Evolutionary conservation across 257 asterid species (phyloP).

Genomic region (Nemophila menziesii): DNA sequence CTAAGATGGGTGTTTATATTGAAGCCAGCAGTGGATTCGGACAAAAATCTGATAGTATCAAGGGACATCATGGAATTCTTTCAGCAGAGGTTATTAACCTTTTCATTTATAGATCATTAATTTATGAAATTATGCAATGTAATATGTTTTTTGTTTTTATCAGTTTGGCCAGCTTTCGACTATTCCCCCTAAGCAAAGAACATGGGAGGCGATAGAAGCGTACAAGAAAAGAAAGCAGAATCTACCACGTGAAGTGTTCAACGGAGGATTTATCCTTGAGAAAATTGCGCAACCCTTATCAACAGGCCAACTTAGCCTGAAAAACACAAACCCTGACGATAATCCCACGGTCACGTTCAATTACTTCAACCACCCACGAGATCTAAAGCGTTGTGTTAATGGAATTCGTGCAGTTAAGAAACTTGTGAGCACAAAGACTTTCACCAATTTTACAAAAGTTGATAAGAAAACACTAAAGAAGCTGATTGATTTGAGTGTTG

Average conservation of each 20-base stretch:
- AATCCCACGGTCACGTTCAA: conserved; percentile 87
- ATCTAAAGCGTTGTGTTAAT: conserved; percentile 51
- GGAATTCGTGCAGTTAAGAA: conserved; percentile 71
- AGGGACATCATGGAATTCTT: conserved; percentile 57
- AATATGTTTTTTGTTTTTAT: neutral
- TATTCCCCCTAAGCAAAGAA: conserved; percentile 52
- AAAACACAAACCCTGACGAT: conserved; percentile 49
- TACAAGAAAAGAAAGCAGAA: conserved; percentile 28
- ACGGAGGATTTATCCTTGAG: conserved; percentile 55
- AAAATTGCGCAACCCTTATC: conserved; percentile 49
- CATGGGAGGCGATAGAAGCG: conserved; percentile 34
- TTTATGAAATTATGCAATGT: too few species aligned
- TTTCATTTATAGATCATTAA: neutral
- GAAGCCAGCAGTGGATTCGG: conserved; percentile 96
- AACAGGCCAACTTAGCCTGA: conserved; percentile 37
- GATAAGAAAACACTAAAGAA: conserved; percentile 37
- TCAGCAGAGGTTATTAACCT: conserved; percentile 68
- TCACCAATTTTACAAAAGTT: conserved; percentile 33
- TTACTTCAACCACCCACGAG: conserved; percentile 78
- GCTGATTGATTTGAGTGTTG: conserved; percentile 60
- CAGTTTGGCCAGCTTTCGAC: conserved; percentile 80
- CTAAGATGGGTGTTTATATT: conserved; percentile 72
- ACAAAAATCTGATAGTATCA: conserved; percentile 59
- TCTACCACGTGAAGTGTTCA: conserved; percentile 45
- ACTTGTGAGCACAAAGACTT: conserved; percentile 44